Evolutionary conservation across 1,284 basidiomycete genomes (phyloP).

Genomic region (Phellopilus nigrolimitatus): DNA sequence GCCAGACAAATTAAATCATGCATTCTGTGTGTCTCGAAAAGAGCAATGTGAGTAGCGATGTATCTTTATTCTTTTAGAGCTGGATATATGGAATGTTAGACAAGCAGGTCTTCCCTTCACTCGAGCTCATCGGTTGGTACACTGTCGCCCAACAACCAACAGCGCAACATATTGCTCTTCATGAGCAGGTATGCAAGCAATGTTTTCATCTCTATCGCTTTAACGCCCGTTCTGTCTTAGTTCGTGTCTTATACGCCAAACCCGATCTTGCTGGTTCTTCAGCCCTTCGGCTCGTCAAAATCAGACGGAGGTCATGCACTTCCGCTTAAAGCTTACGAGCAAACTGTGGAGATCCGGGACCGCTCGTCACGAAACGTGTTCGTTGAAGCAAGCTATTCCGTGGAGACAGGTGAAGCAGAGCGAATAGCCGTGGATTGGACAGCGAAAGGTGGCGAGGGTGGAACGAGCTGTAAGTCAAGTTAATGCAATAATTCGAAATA

Average conservation of each 20-base stretch:
- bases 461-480: constrained; percentile 62
- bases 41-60: constrained; percentile 74
- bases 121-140: constrained; percentile 98
- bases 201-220: constrained; percentile 10
- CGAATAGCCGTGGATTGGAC: constrained; percentile 97
- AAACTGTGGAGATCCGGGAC: constrained; percentile 77
- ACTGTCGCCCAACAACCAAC: constrained; percentile 74
- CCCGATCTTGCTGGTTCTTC: constrained; percentile 70
- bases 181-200: constrained; percentile 67
- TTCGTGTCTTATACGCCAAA: constrained; percentile 71
- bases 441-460: constrained; percentile 82
- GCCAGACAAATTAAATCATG: constrained; percentile 64
- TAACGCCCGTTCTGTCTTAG: constrained; percentile 31
- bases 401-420: constrained; percentile 98
- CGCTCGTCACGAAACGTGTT: constrained; percentile 75
- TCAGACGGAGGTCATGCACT: constrained; percentile 62
- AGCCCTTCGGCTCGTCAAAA: constrained; percentile 43
- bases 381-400: constrained; percentile 74
- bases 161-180: constrained; percentile 70
- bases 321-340: constrained; percentile 87
- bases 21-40: constrained; percentile 75
- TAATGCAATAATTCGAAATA: background rate
- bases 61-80: constrained; percentile 6
- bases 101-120: constrained; percentile 95
- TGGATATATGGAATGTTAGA: constrained; percentile 45